phyloP scores from a whole-genome alignment of 1,139 yeast species.

The Pneumocystis carinii region DNA sequence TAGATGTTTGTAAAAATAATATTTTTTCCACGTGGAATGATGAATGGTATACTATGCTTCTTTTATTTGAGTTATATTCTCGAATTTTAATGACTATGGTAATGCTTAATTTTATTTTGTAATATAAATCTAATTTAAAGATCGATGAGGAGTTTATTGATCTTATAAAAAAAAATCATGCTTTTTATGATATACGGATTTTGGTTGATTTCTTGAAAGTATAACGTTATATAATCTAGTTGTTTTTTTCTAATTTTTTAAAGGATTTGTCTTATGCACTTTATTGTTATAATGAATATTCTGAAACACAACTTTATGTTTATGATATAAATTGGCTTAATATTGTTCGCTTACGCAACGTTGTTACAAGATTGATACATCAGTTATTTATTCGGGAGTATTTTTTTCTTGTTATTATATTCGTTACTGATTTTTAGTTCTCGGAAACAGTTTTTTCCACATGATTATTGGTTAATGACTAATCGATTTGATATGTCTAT shows the following conservation, averaged over 20 bases:
- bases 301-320: background rate
- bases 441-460: conserved; percentile 41
- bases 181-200: conserved; percentile 1
- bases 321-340: background rate
- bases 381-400: conserved; percentile 37
- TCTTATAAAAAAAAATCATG: conserved; percentile 1
- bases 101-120: background rate
- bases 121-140: background rate
- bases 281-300: background rate
- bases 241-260: background rate
- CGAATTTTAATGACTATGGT: conserved; percentile 12
- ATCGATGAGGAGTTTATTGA: conserved; percentile 12
- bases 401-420: background rate
- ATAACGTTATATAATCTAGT: background rate
- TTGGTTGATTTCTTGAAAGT: conserved; percentile 4
- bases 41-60: conserved; percentile 1
- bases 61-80: conserved; percentile 10
- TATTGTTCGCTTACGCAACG: background rate
- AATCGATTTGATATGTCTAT: conserved; percentile 17
- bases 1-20: background rate
- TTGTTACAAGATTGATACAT: conserved; percentile 6
- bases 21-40: background rate
- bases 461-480: conserved; percentile 42
- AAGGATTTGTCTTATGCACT: background rate
- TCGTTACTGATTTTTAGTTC: conserved; percentile 20